phyloP scores from a whole-genome alignment of 495 filamentous ascomycete genomes.

The Talaromyces borbonicus region DNA sequence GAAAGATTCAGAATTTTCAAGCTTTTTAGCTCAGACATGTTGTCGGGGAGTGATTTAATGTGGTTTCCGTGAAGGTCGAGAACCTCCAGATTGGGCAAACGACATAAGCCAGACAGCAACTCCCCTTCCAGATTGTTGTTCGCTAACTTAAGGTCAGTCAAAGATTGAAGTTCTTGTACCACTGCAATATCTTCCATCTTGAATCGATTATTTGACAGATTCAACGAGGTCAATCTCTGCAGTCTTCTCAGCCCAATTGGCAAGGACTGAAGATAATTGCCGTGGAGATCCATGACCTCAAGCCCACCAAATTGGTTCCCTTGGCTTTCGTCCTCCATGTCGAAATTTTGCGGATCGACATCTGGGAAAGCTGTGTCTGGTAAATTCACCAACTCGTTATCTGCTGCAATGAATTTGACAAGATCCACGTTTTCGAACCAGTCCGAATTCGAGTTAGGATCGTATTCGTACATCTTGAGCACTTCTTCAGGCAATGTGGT shows the following conservation, averaged over 20 bases:
- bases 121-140: conserved; percentile 65
- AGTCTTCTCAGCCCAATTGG: conserved; percentile 70
- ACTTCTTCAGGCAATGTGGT: conserved; percentile 75
- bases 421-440: conserved; percentile 96
- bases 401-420: conserved; percentile 77
- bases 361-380: conserved; percentile 70
- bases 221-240: conserved; percentile 63
- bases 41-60: conserved; percentile 62
- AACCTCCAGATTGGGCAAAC: conserved; percentile 58
- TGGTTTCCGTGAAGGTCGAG: conserved; percentile 76
- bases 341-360: conserved; percentile 42
- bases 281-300: conserved; percentile 75
- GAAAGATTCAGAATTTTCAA: conserved; percentile 69
- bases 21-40: conserved; percentile 49
- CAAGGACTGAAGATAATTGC: conserved; percentile 61
- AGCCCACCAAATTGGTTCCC: conserved; percentile 77
- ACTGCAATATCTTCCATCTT: conserved; percentile 58
- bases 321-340: conserved; percentile 50
- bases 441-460: conserved; percentile 47
- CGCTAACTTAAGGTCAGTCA: conserved; percentile 73
- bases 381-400: conserved; percentile 77
- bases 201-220: conserved; percentile 78
- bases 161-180: conserved; percentile 54
- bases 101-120: conserved; percentile 46
- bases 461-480: conserved; percentile 76